Base-by-base conservation (phyloP, 2,329 filamentous ascomycete species). In the Emergomyces pasteurianus region DNA sequence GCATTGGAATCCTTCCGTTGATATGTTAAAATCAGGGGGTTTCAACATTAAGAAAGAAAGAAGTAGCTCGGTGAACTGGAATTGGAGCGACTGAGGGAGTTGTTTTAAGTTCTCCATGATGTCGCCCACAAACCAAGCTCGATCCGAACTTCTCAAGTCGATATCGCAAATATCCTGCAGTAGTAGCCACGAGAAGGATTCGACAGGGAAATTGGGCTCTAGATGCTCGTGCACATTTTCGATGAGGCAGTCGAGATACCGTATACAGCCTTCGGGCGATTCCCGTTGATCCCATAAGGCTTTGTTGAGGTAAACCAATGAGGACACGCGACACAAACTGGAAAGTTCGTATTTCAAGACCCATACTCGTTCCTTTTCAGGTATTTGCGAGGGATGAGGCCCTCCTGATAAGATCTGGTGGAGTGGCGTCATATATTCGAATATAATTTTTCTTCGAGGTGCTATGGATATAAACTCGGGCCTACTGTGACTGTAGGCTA, bases 361-460 rank as follows among this genome's bases (percentile, higher is more conserved):
- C 61, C 73, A 76, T 58, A 68, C 67, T 42, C 73, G 74, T 14
- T 69, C 69, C 38, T 67, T 70, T 0, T 67, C 63, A 16, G 74
- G 73, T 6, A 77, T 70, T 52, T 69, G 69, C 5, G 72, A 72
- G 14, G 74, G 75, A 21, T 69, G 71, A 12, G 74, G 75, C 8
- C 74, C 74, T 60, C 70, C 73, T n/a, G 74, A 75, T n/a, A 77
- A 69, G 6, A 76, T 62, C 16, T 71, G 67, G 58, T 75, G 75
- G 9, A 76, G 65, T 21, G 73, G 70, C 54, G 72, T 68, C 18
- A 69, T 69, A 69, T 75, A 75, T 50, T 72, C 67, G 47, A 76
- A 76, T 0, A 68, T 66, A 10, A 65, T 59, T 18, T 63, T 66
- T 40, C 73, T 68, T 49, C 69, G 66, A 5, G 73, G 73, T 23